phyloP scores from a whole-genome alignment of 2,329 filamentous ascomycete genomes.

The Furcasterigmium furcatum region DNA sequence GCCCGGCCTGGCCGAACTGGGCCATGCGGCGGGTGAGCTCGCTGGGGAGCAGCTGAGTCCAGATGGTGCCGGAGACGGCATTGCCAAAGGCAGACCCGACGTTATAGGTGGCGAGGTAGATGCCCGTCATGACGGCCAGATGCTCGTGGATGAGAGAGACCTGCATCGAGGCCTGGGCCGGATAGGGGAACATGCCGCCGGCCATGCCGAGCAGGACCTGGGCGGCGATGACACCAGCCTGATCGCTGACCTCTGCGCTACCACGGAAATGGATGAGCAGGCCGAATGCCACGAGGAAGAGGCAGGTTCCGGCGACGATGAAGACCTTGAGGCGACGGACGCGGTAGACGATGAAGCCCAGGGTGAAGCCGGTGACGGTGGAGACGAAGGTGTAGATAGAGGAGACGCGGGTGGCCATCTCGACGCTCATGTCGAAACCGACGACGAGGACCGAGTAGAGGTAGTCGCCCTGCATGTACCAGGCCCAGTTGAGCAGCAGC shows the following conservation, averaged over 20 bases:
- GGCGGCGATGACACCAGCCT: slow-evolving; percentile 58
- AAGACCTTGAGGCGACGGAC: slow-evolving; percentile 61
- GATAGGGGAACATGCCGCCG: slow-evolving; percentile 58
- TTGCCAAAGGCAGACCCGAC: slow-evolving; percentile 59
- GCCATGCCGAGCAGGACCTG: slow-evolving; percentile 61
- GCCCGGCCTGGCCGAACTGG: slow-evolving; percentile 30
- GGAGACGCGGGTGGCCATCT: slow-evolving; percentile 54
- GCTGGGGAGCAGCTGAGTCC: slow-evolving; percentile 53
- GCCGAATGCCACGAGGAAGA: slow-evolving; percentile 65
- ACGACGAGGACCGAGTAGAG: slow-evolving; percentile 61
- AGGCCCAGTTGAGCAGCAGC: slow-evolving; percentile 51
- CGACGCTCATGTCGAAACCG: slow-evolving; percentile 55
- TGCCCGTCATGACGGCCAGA: slow-evolving; percentile 60
- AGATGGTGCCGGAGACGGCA: slow-evolving; percentile 59
- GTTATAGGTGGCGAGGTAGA: slow-evolving; percentile 62
- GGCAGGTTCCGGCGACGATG: slow-evolving; percentile 55
- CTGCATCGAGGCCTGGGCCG: slow-evolving; percentile 42
- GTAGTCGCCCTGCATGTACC: slow-evolving; percentile 62
- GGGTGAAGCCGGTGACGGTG: slow-evolving; percentile 52
- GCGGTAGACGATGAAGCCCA: slow-evolving; percentile 54
- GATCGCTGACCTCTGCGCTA: slow-evolving; percentile 32
- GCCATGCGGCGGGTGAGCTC: slow-evolving; percentile 29
- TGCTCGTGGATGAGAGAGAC: slow-evolving; percentile 42
- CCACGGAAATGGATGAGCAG: slow-evolving; percentile 63
- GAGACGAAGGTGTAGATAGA: slow-evolving; percentile 57